phyloP scores from a whole-genome alignment of 2,329 filamentous ascomycete species.

The Penicillium brevicompactum region DNA sequence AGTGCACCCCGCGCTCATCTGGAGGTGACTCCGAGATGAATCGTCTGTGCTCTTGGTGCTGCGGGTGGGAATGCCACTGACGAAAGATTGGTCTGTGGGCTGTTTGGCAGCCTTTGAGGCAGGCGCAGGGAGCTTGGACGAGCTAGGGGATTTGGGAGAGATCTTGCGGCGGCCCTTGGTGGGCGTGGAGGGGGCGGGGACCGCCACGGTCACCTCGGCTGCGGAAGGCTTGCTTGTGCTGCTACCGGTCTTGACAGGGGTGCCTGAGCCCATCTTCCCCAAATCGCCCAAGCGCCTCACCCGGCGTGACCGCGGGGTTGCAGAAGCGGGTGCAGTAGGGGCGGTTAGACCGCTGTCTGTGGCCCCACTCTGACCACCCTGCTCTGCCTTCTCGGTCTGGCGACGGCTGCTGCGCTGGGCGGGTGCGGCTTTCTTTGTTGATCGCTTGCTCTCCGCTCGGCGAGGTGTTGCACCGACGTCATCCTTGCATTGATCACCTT shows the following conservation, averaged over 20 bases:
- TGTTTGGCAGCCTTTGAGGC: slow-evolving; percentile 18
- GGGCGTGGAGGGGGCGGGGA: slow-evolving; percentile 26
- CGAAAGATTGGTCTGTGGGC: slow-evolving; percentile 14
- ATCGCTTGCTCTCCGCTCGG: slow-evolving; percentile 18
- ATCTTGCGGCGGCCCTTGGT: slow-evolving; percentile 37
- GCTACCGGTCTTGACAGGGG: slow-evolving; percentile 24
- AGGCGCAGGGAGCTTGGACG: slow-evolving; percentile 18
- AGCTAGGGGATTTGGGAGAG: slow-evolving; percentile 35
- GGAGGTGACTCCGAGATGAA: slow-evolving; percentile 25
- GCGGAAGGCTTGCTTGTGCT: slow-evolving; percentile 22
- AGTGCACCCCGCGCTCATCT: slow-evolving; percentile 39
- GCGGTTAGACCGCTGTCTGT: slow-evolving; percentile 15
- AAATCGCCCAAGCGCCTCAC: slow-evolving; percentile 34
- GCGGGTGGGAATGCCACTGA: slow-evolving; percentile 22
- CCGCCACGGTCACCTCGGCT: slow-evolving; percentile 12
- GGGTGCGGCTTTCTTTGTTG: slow-evolving; percentile 26
- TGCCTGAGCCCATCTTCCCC: slow-evolving; percentile 23
- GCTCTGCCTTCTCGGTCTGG: slow-evolving; percentile 20
- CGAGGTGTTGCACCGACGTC: slow-evolving; percentile 23
- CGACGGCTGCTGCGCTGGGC: slow-evolving; percentile 28
- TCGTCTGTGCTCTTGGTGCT: slow-evolving; percentile 20
- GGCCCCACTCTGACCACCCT: slow-evolving; percentile 13
- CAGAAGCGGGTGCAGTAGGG: slow-evolving; percentile 26
- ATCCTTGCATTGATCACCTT: slow-evolving; percentile 15
- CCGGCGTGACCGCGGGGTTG: slow-evolving; percentile 33